A percentile compares a stretch with the other conserved stretches of the same genome.
phyloP scores from a whole-genome alignment of 805 yeast genomes.

The Candida sanyiensis region DNA sequence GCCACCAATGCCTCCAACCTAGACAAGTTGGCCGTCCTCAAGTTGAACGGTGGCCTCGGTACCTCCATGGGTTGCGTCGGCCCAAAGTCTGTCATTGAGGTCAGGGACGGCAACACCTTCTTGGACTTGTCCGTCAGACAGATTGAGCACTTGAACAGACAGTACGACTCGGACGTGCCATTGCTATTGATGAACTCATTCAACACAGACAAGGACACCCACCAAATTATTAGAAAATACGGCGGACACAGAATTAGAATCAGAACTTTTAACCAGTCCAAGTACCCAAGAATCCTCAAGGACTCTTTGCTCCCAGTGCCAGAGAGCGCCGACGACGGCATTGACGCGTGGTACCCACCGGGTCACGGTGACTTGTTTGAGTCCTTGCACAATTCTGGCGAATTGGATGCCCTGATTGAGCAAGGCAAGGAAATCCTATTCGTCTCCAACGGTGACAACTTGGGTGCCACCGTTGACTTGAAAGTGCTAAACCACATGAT shows the following conservation, averaged over 20 bases:
- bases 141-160: conserved; percentile 89
- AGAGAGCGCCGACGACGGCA: conserved; percentile 58
- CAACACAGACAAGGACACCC: conserved; percentile 95
- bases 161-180: conserved; percentile 89
- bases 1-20: conserved; percentile 36
- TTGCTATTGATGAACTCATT: conserved; percentile 96
- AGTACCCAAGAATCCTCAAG: conserved; percentile 91
- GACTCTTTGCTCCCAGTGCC: conserved; percentile 97
- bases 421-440: conserved; percentile 94
- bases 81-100: conserved; percentile 96
- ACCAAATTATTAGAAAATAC: conserved; percentile 90
- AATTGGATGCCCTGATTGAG: conserved; percentile 79
- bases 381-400: conserved; percentile 82
- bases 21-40: conserved; percentile 86
- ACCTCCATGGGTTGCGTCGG: conserved; percentile 99
- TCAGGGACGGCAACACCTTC: conserved; percentile 96
- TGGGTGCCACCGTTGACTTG: conserved; percentile 96
- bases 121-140: conserved; percentile 94
- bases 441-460: conserved; percentile 96
- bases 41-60: conserved; percentile 97
- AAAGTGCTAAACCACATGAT: conserved; percentile 89
- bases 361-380: conserved; percentile 99
- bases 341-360: conserved; percentile 98
- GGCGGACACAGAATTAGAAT: conserved; percentile 94
- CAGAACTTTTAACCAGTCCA: conserved; percentile 95